phyloP scores from a whole-genome alignment of 257 asterid species.

The Solanum sparsipilum region DNA sequence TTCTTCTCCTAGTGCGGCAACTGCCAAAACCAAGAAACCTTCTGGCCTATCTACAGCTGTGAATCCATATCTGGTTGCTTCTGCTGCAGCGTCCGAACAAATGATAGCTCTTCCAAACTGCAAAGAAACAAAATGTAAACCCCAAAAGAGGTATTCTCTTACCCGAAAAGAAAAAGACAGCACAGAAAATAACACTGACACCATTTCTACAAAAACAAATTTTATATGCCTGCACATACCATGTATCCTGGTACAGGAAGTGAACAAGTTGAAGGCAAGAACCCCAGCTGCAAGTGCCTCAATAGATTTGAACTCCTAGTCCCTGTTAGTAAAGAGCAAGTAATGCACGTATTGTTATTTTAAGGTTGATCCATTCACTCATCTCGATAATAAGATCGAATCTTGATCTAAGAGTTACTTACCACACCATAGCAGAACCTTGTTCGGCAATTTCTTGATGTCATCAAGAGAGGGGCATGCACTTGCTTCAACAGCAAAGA shows the following conservation, averaged over 20 bases:
- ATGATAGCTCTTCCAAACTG: conserved; percentile 92
- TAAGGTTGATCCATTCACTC: background rate
- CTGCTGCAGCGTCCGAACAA: conserved; percentile 87
- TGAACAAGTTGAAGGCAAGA: conserved; percentile 57
- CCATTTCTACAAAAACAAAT: background rate
- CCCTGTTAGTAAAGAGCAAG: conserved; percentile 16
- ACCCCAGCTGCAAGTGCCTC: conserved; percentile 76
- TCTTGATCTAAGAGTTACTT: background rate
- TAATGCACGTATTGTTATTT: background rate
- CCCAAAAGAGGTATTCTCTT: background rate
- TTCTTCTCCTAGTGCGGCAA: conserved; percentile 59
- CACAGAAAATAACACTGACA: background rate
- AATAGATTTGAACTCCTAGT: conserved; percentile 60
- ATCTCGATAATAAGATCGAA: background rate
- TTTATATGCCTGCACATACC: conserved; percentile 19
- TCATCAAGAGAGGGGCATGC: conserved; percentile 72
- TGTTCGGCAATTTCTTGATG: conserved; percentile 56
- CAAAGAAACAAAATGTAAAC: background rate
- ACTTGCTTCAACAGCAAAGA: conserved; percentile 54
- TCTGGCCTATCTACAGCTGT: conserved; percentile 80
- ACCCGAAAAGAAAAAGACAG: background rate
- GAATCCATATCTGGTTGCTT: conserved; percentile 86
- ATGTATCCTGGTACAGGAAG: conserved; percentile 84
- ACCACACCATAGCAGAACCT: conserved; percentile 92
- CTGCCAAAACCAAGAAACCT: conserved; percentile 73